A percentile compares a stretch with the other conserved stretches of the same genome.
These are phyloP conservation scores for Arabidopsis suecica DNA, from an alignment of 345 rosid genomes.

Conservation along the genomic window DNA sequence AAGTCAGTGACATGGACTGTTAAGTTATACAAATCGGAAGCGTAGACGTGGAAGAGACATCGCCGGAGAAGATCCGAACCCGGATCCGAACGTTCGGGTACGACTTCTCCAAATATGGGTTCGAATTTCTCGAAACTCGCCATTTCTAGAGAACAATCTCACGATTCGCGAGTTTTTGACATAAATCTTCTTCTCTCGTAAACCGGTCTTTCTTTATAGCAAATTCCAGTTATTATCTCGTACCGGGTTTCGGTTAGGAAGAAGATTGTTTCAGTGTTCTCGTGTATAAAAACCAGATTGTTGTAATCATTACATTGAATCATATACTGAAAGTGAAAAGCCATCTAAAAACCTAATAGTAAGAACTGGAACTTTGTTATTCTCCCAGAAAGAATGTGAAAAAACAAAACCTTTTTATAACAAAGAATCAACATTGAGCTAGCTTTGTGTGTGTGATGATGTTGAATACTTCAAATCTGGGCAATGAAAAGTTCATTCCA, in stretches of 20 bases:
- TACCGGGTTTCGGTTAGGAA: neutral
- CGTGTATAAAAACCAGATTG: neutral
- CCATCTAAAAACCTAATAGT: neutral
- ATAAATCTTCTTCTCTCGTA: neutral
- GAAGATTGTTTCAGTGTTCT: neutral
- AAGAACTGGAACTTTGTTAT: constrained; percentile 11
- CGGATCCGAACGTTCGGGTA: constrained; percentile 54
- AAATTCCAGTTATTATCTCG: neutral
- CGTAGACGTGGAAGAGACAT: constrained; percentile 68
- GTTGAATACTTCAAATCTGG: constrained; percentile 48
- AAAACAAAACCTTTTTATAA: constrained; percentile 24
- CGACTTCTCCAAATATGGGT: constrained; percentile 71
- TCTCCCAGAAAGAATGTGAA: constrained; percentile 29
- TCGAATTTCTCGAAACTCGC: constrained; percentile 59
- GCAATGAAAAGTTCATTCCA: constrained; percentile 79
- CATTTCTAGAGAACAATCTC: constrained; percentile 2
- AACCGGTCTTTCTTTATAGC: constrained; percentile 9
- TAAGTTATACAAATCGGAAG: constrained; percentile 67
- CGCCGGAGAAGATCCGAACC: constrained; percentile 51
- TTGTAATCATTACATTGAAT: constrained; percentile 14
- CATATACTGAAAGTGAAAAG: neutral
- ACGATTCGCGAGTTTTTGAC: neutral
- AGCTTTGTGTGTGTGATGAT: constrained; percentile 2
- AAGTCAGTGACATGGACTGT: constrained; percentile 70
- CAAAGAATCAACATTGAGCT: constrained; percentile 36